Conservation (phyloP, 768 basidiomycete genomes). For the Amyloporia xantha region DNA sequence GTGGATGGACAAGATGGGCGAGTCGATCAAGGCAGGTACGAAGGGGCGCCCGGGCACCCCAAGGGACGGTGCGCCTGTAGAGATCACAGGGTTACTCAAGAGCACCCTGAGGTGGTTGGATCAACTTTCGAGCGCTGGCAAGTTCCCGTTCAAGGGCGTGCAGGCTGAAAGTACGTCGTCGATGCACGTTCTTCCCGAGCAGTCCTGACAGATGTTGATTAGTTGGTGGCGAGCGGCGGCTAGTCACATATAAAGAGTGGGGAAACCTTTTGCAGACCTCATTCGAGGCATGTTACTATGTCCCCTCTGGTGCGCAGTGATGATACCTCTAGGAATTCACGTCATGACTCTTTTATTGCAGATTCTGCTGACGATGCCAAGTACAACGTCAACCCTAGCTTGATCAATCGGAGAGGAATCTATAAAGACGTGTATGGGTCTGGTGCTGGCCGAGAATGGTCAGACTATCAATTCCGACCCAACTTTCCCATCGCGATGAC, state of each 20-base stretch:
- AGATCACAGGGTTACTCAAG: slow-evolving; percentile 91
- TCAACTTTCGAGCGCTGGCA: slow-evolving; percentile 50
- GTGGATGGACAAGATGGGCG: slow-evolving; percentile 99
- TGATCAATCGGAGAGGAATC: slow-evolving; percentile 88
- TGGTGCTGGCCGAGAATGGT: slow-evolving; percentile 83
- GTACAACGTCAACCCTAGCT: slow-evolving; percentile 59
- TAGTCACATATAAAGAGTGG: slow-evolving; percentile 92
- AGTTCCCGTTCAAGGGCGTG: slow-evolving; percentile 90
- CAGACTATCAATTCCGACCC: slow-evolving; percentile 91
- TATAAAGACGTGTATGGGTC: slow-evolving; percentile 99
- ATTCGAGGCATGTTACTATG: slow-evolving; percentile 88
- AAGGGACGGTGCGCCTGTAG: slow-evolving; percentile 91
- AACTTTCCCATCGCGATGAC: slow-evolving; percentile 97
- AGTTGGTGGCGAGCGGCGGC: slow-evolving; percentile 65
- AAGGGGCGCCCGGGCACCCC: slow-evolving; percentile 97
- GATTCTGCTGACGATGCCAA: slow-evolving; percentile 66
- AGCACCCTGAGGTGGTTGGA: slow-evolving; percentile 90
- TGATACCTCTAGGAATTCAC: too few relatives aligned
- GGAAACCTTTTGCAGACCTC: slow-evolving; percentile 72
- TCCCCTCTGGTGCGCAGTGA: slow-evolving; percentile 59
- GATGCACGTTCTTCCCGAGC: neutral
- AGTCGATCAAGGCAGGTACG: slow-evolving; percentile 83
- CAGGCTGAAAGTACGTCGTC: slow-evolving; percentile 58
- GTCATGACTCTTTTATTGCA: slow-evolving; percentile 19
- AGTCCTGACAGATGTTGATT: slow-evolving; percentile 1